phyloP scores from a whole-genome alignment of 371 early-diverging fungal genomes.

The Thermomucor indicae-seudaticae region DNA sequence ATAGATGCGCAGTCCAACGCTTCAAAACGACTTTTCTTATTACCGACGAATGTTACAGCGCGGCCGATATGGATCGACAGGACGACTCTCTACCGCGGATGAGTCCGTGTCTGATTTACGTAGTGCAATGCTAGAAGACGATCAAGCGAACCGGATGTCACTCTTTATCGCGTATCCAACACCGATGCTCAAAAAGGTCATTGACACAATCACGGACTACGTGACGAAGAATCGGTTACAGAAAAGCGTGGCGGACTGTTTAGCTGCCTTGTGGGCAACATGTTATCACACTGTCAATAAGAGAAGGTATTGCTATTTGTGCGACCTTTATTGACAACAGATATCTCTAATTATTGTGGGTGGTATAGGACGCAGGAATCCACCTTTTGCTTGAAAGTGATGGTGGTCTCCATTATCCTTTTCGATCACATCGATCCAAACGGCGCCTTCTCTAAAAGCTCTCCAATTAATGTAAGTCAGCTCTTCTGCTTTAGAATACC shows the following conservation, averaged over 20 bases:
- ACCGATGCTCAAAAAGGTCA: slow-evolving; percentile 85
- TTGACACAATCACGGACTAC: slow-evolving; percentile 66
- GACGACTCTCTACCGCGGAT: slow-evolving; percentile 6
- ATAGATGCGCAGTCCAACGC: slow-evolving; percentile 85
- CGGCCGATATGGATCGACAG: slow-evolving; percentile 34
- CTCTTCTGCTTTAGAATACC: not conserved
- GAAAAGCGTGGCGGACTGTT: slow-evolving; percentile 55
- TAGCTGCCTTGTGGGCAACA: slow-evolving; percentile 65
- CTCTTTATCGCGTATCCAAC: slow-evolving; percentile 93
- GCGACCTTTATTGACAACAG: not conserved
- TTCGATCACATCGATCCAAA: slow-evolving; percentile 85
- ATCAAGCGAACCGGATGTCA: slow-evolving; percentile 88
- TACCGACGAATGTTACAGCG: slow-evolving; percentile 88
- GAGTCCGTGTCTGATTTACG: slow-evolving; percentile 41
- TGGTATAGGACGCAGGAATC: too few species aligned
- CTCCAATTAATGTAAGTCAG: slow-evolving; percentile 74
- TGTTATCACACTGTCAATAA: slow-evolving; percentile 68
- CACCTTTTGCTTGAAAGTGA: slow-evolving; percentile 66
- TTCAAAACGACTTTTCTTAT: slow-evolving; percentile 96
- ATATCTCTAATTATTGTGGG: too few species aligned
- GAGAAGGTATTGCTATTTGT: slow-evolving; percentile 20
- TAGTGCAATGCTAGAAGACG: slow-evolving; percentile 74
- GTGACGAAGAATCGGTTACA: slow-evolving; percentile 46
- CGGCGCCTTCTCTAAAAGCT: slow-evolving; percentile 74
- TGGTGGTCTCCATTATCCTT: slow-evolving; percentile 83